phyloP scores from a whole-genome alignment of 2,329 filamentous ascomycete species.

The Hymenoscyphus infarciens region DNA sequence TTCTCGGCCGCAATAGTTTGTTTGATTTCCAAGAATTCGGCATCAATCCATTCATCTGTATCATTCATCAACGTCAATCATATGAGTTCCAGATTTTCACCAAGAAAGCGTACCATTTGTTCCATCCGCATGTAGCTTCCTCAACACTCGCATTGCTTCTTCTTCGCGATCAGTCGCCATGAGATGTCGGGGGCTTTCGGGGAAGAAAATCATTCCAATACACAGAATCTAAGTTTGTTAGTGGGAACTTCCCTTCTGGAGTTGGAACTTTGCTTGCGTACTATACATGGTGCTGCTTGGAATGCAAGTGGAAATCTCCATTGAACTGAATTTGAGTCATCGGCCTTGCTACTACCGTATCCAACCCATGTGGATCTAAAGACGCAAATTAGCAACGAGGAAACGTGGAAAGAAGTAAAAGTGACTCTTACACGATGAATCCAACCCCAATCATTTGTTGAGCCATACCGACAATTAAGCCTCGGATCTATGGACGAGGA shows the following conservation, averaged over 20 bases:
- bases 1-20: constrained; percentile 59
- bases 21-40: constrained; percentile 58
- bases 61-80: constrained; percentile 33
- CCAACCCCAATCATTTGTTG: constrained; percentile 65
- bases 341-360: constrained; percentile 42
- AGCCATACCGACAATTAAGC: constrained; percentile 56
- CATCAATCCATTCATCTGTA: constrained; percentile 55
- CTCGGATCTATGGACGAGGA: constrained; percentile 49
- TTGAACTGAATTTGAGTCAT: constrained; percentile 19
- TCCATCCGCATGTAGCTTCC: constrained; percentile 67
- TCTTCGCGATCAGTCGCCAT: constrained; percentile 67
- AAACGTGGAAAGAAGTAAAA: not conserved
- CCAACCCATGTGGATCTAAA: constrained; percentile 57
- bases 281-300: constrained; percentile 64
- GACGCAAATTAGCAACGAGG: constrained; percentile 22
- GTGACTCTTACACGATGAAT: constrained; percentile 35
- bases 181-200: constrained; percentile 70
- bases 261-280: constrained; percentile 39
- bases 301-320: constrained; percentile 39
- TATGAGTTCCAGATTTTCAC: constrained; percentile 37
- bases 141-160: constrained; percentile 63
- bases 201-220: constrained; percentile 66
- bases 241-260: not conserved
- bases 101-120: constrained; percentile 45
- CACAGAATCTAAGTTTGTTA: constrained; percentile 40